Percentiles rank a stretch among this genome's conserved stretches.
phyloP scores from a whole-genome alignment of 2,329 filamentous ascomycete species.

The Aspergillus fumigatiaffinis region DNA sequence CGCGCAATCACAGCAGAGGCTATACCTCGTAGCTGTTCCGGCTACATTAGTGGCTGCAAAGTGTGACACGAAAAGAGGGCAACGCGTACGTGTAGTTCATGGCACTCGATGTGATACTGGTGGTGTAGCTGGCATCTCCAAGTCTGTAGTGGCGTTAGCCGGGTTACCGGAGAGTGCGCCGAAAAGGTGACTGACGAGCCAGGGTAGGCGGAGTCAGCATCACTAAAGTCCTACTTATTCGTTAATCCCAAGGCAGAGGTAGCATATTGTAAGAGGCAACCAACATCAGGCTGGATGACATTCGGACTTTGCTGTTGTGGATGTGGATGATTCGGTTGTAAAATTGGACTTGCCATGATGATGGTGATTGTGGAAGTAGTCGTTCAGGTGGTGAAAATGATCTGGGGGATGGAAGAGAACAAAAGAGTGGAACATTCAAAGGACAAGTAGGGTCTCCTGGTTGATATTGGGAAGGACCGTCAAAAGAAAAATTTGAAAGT shows the following conservation, averaged over 20 bases:
- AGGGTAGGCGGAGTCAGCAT: slow-evolving; percentile 23
- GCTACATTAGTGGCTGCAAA: slow-evolving; percentile 6
- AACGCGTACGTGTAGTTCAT: slow-evolving; percentile 28
- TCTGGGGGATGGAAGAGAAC: neutral
- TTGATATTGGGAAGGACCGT: neutral
- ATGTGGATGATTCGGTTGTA: neutral
- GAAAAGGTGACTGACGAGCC: slow-evolving; percentile 21
- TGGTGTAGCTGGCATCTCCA: slow-evolving; percentile 26
- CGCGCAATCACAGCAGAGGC: neutral
- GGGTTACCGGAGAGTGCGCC: neutral
- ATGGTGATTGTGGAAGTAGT: neutral
- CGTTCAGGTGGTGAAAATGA: neutral
- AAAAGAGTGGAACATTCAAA: neutral
- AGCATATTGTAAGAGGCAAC: slow-evolving; percentile 6
- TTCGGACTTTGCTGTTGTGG: slow-evolving; percentile 5
- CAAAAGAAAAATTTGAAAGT: neutral
- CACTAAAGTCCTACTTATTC: slow-evolving; percentile 15
- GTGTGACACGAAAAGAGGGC: neutral
- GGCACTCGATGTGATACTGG: slow-evolving; percentile 28
- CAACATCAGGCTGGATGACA: slow-evolving; percentile 25
- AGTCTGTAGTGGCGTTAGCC: slow-evolving; percentile 13
- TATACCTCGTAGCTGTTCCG: slow-evolving; percentile 28
- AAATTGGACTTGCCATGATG: neutral
- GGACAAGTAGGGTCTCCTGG: neutral
- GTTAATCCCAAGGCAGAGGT: neutral